A percentile compares a stretch with the other conserved stretches of the same genome.
Conservation (phyloP, 2,329 filamentous ascomycete species). For the Monilinia vaccinii-corymbosi region DNA sequence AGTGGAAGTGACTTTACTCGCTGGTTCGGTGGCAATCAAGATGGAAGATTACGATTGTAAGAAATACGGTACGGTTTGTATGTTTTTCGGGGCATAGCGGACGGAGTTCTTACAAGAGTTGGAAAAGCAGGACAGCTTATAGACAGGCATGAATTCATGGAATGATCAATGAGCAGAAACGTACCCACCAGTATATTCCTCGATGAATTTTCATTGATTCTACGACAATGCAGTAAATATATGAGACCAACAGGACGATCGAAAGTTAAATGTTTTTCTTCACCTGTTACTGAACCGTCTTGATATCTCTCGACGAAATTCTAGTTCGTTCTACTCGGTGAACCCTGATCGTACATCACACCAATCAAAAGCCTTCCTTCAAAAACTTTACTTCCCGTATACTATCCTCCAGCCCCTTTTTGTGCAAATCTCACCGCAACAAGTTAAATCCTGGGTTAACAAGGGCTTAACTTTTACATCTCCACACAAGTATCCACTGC, state of each 20-base stretch:
- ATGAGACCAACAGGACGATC: not conserved
- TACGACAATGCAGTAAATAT: no score
- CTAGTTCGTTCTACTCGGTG: conserved; percentile 6
- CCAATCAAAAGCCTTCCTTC: not conserved
- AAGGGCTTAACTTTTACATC: not conserved
- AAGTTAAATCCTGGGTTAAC: not conserved
- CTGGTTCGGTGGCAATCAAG: conserved; percentile 45
- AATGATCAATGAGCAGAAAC: not conserved
- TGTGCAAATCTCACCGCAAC: conserved; percentile 9
- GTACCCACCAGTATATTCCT: not conserved
- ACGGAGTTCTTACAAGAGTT: conserved; percentile 20
- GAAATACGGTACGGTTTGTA: not conserved
- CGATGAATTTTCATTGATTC: not conserved
- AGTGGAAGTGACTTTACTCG: conserved; percentile 40
- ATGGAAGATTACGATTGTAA: conserved; percentile 28
- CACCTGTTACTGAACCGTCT: not conserved
- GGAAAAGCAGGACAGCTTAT: conserved; percentile 1
- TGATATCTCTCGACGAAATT: not conserved
- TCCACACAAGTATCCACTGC: not conserved
- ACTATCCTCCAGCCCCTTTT: conserved; percentile 6
- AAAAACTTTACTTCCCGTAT: not conserved
- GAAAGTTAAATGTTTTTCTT: not conserved
- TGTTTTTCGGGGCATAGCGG: conserved; percentile 23
- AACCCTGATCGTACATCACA: not conserved
- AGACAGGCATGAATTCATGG: conserved; percentile 10